phyloP scores from a whole-genome alignment of 768 basidiomycete species.

The Termitomyces sp. region DNA sequence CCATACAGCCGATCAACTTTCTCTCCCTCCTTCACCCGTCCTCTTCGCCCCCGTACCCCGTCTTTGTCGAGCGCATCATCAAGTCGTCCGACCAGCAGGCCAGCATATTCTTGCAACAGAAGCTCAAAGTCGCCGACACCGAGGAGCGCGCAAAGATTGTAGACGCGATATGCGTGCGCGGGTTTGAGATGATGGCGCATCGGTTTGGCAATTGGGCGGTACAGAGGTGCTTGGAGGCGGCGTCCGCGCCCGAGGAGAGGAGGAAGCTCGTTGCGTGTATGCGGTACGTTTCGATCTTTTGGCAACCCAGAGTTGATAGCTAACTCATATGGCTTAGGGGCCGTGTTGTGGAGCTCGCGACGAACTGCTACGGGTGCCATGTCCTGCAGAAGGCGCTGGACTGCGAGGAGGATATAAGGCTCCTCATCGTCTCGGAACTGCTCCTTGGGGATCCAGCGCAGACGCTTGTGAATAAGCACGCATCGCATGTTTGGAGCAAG shows the following conservation, averaged over 20 bases:
- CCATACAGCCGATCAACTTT: constrained; percentile 79
- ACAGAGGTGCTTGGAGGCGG: constrained; percentile 81
- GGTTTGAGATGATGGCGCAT: constrained; percentile 93
- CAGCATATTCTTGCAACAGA: constrained; percentile 87
- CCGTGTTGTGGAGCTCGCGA: constrained; percentile 81
- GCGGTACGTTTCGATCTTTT: constrained; percentile 55
- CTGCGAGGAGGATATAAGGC: constrained; percentile 82
- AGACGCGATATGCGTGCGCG: constrained; percentile 79
- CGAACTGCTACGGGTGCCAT: constrained; percentile 87
- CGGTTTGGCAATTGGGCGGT: constrained; percentile 94
- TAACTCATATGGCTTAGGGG: too few relatives aligned
- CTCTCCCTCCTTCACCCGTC: constrained; percentile 82
- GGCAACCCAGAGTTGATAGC: too few relatives aligned
- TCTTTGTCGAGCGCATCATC: constrained; percentile 83
- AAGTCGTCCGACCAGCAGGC: constrained; percentile 90
- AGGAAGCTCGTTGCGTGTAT: constrained; percentile 84
- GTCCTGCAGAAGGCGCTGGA: constrained; percentile 88
- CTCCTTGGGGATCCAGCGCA: constrained; percentile 81
- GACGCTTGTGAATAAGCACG: constrained; percentile 87
- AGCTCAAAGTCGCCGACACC: constrained; percentile 79
- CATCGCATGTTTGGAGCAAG: constrained; percentile 92
- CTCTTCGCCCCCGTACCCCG: constrained; percentile 76
- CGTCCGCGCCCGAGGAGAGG: constrained; percentile 68
- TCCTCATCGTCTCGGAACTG: constrained; percentile 81
- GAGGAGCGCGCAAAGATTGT: constrained; percentile 81